phyloP scores from a whole-genome alignment of 345 rosid genomes.

The Moricandia arvensis region DNA sequence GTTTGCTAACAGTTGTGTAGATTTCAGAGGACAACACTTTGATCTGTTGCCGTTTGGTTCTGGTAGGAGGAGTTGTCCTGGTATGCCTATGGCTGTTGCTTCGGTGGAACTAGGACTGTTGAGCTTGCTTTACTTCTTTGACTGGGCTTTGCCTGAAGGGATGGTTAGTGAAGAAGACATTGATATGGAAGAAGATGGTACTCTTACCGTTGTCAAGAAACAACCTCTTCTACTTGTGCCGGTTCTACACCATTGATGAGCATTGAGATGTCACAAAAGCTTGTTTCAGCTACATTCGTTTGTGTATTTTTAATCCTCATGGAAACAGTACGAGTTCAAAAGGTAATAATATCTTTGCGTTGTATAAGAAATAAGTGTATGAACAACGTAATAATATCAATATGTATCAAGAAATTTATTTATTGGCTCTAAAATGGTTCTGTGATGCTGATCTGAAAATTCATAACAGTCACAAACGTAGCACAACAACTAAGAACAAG shows the following conservation, averaged over 20 bases:
- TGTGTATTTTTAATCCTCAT: background rate
- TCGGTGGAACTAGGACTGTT: conserved; percentile 17
- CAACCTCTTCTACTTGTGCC: conserved; percentile 22
- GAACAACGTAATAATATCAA: background rate
- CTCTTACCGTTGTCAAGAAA: conserved; percentile 15
- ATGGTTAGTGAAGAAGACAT: background rate
- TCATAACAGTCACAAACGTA: background rate
- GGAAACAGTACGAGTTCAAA: background rate
- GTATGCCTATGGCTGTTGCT: background rate
- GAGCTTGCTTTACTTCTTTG: conserved; percentile 16
- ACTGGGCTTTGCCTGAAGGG: conserved; percentile 20
- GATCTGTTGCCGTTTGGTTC: conserved; percentile 16
- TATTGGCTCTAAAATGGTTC: background rate
- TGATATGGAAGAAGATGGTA: conserved; percentile 24
- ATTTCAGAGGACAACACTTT: conserved; percentile 18
- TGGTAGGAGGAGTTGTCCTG: conserved; percentile 24
- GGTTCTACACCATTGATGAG: background rate
- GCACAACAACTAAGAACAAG: background rate
- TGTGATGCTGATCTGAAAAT: background rate
- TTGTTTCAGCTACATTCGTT: background rate
- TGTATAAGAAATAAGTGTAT: background rate
- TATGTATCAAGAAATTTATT: background rate
- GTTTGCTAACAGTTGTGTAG: background rate
- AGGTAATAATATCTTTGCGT: background rate
- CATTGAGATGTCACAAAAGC: background rate